A percentile compares a stretch with the other conserved stretches of the same genome.
Evolutionary conservation across 495 filamentous ascomycete genomes (phyloP).

Genomic region (Diplogelasinospora grovesii): DNA sequence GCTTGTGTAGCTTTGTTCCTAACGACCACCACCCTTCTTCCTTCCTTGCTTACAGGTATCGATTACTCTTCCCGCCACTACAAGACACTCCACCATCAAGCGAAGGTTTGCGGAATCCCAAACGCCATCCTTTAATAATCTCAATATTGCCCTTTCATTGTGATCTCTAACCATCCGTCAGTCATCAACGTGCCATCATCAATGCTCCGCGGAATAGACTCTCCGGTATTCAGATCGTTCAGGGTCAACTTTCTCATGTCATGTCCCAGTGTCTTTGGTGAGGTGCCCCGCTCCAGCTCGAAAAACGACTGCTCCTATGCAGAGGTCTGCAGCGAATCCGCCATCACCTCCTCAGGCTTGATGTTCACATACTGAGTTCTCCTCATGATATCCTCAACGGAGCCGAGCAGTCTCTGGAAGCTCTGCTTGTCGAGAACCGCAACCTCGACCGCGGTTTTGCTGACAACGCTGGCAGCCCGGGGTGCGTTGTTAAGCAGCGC

Average conservation of each 20-base stretch:
- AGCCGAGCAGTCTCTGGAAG: constrained; percentile 87
- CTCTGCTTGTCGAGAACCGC: constrained; percentile 87
- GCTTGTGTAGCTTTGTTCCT: constrained; percentile 8
- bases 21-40: too few relatives aligned
- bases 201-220: too few relatives aligned
- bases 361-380: constrained; percentile 55
- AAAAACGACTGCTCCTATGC: neutral
- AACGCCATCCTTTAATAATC: constrained; percentile 19
- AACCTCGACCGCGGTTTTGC: constrained; percentile 83
- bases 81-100: constrained; percentile 5
- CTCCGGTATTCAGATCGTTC: neutral
- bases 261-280: too few relatives aligned
- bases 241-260: too few relatives aligned
- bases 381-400: constrained; percentile 92
- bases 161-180: too few relatives aligned
- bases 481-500: constrained; percentile 90
- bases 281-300: neutral
- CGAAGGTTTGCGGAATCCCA: constrained; percentile 12
- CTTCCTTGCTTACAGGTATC: constrained; percentile 11
- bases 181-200: too few relatives aligned
- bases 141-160: too few relatives aligned
- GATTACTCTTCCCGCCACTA: constrained; percentile 2
- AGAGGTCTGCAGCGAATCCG: constrained; percentile 42
- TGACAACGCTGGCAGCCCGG: constrained; percentile 82
- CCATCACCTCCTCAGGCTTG: constrained; percentile 45